Conservation (phyloP, 2,329 filamentous ascomycete species). For the Coniochaeta sp. region DNA sequence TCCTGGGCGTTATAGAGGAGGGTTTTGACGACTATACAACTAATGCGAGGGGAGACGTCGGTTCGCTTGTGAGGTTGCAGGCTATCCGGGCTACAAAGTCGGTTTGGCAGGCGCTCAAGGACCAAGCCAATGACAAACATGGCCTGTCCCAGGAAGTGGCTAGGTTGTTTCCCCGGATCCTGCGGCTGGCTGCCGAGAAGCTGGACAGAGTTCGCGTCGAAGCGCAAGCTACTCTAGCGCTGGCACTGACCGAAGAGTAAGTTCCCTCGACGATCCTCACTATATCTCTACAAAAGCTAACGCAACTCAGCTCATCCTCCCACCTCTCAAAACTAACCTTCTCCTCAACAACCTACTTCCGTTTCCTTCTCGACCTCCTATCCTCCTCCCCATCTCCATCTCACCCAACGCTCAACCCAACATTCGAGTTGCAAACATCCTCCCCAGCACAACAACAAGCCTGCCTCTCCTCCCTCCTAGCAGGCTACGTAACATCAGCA, state of each 20-base stretch:
- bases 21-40: constrained; percentile 86
- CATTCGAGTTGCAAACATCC: background rate
- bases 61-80: constrained; percentile 76
- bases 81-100: constrained; percentile 70
- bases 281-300: too few relatives aligned
- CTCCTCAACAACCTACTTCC: constrained; percentile 56
- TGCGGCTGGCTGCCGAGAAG: constrained; percentile 78
- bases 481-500: constrained; percentile 65
- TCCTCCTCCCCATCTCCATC: constrained; percentile 7
- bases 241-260: constrained; percentile 39
- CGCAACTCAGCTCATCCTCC: constrained; percentile 10
- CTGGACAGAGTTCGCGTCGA: constrained; percentile 75
- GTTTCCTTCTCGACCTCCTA: constrained; percentile 42
- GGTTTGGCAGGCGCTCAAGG: constrained; percentile 38
- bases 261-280: constrained; percentile 15
- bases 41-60: constrained; percentile 81
- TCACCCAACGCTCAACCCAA: background rate
- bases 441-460: background rate
- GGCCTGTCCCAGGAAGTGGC: constrained; percentile 7
- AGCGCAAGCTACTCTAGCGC: constrained; percentile 48
- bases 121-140: background rate
- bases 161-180: constrained; percentile 39
- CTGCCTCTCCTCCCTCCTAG: constrained; percentile 25
- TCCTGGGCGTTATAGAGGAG: constrained; percentile 41
- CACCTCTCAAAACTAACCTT: constrained; percentile 35